phyloP scores from a whole-genome alignment of 1,139 yeast genomes.

The Blastobotrys ciferrii region DNA sequence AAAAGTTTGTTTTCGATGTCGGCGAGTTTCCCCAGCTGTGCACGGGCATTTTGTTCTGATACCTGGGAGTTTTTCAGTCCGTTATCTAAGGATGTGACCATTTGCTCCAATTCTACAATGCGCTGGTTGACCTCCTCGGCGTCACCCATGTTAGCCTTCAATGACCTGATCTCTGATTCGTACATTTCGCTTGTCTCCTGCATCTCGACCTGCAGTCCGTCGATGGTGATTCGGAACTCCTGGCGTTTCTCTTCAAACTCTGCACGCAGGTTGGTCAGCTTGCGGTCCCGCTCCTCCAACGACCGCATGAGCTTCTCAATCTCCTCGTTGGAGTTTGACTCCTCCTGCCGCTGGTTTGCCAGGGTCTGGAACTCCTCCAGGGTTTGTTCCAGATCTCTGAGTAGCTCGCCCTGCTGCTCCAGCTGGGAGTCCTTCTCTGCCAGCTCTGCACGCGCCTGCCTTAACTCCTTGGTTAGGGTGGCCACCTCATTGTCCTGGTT shows the following conservation, averaged over 20 bases:
- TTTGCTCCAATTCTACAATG: conserved; percentile 26
- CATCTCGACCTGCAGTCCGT: conserved; percentile 33
- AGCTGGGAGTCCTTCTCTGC: conserved; percentile 29
- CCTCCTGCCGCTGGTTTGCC: conserved; percentile 15
- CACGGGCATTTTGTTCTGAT: conserved; percentile 30
- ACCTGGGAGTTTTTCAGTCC: conserved; percentile 26
- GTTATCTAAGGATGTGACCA: conserved; percentile 28
- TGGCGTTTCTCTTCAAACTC: conserved; percentile 35
- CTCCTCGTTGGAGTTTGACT: conserved; percentile 16
- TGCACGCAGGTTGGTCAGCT: conserved; percentile 27
- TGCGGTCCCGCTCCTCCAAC: conserved; percentile 30
- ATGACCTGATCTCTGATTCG: conserved; percentile 28
- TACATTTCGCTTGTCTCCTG: conserved; percentile 30
- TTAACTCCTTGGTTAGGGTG: conserved; percentile 22
- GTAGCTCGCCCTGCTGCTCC: conserved; percentile 30
- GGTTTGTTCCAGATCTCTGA: conserved; percentile 33
- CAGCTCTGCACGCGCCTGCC: conserved; percentile 20
- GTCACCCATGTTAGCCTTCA: conserved; percentile 28
- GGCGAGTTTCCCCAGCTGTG: conserved; percentile 30
- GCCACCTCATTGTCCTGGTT: conserved; percentile 15
- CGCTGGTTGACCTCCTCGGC: conserved; percentile 25
- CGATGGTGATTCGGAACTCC: conserved; percentile 35
- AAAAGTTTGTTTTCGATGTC: conserved; percentile 35
- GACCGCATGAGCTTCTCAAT: conserved; percentile 24
- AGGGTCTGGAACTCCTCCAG: conserved; percentile 34